These are phyloP conservation scores for Articulospora tetracladia DNA, from an alignment of 495 filamentous ascomycete genomes.

Conservation along the genomic window DNA sequence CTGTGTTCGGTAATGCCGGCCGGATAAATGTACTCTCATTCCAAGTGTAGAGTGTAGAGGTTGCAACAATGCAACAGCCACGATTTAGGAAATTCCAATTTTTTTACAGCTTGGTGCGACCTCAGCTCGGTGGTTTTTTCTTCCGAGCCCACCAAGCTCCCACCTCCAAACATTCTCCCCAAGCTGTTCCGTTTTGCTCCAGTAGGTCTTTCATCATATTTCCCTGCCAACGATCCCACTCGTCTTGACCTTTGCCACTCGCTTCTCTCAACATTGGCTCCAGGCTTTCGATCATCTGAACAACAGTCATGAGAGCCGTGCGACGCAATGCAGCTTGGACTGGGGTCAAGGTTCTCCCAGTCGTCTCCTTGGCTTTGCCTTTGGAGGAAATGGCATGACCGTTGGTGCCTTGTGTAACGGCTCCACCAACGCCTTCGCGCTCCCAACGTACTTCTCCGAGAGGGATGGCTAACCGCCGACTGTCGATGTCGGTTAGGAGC, in stretches of 20 bases:
- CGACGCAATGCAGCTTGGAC: constrained; percentile 72
- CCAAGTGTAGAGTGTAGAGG: background rate
- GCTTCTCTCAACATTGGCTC: constrained; percentile 79
- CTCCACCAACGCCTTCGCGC: constrained; percentile 60
- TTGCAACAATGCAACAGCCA: background rate
- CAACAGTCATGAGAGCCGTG: constrained; percentile 76
- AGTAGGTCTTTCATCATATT: constrained; percentile 83
- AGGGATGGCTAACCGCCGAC: constrained; percentile 77
- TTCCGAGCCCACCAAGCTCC: constrained; percentile 94
- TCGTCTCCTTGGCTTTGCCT: constrained; percentile 27
- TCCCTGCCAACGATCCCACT: constrained; percentile 89
- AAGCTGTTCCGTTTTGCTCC: constrained; percentile 70
- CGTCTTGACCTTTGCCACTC: constrained; percentile 80
- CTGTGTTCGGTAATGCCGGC: background rate
- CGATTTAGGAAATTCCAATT: background rate
- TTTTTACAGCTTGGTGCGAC: background rate
- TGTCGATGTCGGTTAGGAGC: constrained; percentile 61
- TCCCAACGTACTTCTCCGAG: constrained; percentile 89
- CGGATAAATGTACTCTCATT: background rate
- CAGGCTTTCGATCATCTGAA: constrained; percentile 82
- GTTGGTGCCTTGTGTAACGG: constrained; percentile 38
- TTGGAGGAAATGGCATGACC: constrained; percentile 21
- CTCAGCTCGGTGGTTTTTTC: constrained; percentile 24
- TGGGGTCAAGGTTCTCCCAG: constrained; percentile 52
- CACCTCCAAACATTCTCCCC: constrained; percentile 87